phyloP scores from a whole-genome alignment of 106 monocot species.

The Xerophyta viscosa region DNA sequence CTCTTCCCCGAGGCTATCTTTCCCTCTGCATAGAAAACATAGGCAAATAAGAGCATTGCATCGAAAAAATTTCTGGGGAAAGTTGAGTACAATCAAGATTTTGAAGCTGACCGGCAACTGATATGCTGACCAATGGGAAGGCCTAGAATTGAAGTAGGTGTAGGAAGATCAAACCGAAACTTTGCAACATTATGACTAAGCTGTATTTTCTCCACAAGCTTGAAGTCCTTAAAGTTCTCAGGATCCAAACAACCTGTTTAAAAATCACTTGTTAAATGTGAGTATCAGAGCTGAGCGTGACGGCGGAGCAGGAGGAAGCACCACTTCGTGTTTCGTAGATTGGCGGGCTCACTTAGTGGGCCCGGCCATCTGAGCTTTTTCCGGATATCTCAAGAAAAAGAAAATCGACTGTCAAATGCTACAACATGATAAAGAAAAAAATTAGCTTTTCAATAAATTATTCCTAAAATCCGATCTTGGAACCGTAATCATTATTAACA shows the following conservation, averaged over 20 bases:
- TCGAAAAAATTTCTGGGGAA: not conserved
- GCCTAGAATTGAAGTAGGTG: conserved; percentile 67
- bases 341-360: too few species aligned
- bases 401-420: too few species aligned
- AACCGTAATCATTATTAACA: too few species aligned
- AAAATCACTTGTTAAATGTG: not conserved
- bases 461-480: too few species aligned
- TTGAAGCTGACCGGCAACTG: conserved; percentile 70
- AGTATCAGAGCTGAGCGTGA: too few species aligned
- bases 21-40: conserved; percentile 43
- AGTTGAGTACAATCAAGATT: not conserved
- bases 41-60: not conserved
- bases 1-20: conserved; percentile 74
- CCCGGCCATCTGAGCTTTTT: too few species aligned
- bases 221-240: conserved; percentile 82
- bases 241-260: conserved; percentile 76
- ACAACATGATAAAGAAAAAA: too few species aligned
- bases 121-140: conserved; percentile 99
- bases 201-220: conserved; percentile 78
- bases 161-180: conserved; percentile 73
- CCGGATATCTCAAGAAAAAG: too few species aligned
- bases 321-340: not conserved
- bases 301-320: not conserved
- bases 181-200: conserved; percentile 98
- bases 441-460: too few species aligned